Evolutionary conservation across 306 rosid species (phyloP).

Genomic region (Sesbania bispinosa): DNA sequence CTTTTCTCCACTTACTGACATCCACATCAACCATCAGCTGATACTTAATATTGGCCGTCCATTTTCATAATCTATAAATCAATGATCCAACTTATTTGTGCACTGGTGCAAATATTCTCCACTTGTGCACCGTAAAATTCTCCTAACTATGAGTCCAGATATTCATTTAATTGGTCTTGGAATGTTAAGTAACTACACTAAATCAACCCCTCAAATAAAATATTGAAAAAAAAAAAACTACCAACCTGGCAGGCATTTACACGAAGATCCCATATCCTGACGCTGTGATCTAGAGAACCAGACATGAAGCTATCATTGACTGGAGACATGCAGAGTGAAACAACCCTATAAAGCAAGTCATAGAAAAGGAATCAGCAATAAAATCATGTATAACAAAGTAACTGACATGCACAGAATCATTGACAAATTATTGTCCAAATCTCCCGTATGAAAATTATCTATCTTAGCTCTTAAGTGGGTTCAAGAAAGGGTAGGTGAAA

Average conservation of each 20-base stretch:
- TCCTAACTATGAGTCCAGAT: not conserved
- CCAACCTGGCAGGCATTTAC: conserved; percentile 97
- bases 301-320: conserved; percentile 99
- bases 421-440: not conserved
- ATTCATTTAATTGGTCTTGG: not conserved
- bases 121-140: no score
- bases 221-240: not conserved
- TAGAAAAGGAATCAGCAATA: conserved; percentile 25
- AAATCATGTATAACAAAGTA: not conserved
- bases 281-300: conserved; percentile 89
- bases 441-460: not conserved
- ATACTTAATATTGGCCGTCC: no score
- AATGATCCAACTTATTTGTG: no score
- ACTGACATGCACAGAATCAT: not conserved
- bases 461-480: not conserved
- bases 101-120: no score
- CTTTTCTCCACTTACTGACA: no score
- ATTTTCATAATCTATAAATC: no score
- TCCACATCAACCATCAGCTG: no score
- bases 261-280: conserved; percentile 97
- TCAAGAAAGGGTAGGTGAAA: not conserved
- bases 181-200: not conserved
- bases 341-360: conserved; percentile 53
- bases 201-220: not conserved
- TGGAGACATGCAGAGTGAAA: conserved; percentile 98